Base-by-base conservation (phyloP, 1,139 yeast species). In the Yamadazyma aaseri region DNA sequence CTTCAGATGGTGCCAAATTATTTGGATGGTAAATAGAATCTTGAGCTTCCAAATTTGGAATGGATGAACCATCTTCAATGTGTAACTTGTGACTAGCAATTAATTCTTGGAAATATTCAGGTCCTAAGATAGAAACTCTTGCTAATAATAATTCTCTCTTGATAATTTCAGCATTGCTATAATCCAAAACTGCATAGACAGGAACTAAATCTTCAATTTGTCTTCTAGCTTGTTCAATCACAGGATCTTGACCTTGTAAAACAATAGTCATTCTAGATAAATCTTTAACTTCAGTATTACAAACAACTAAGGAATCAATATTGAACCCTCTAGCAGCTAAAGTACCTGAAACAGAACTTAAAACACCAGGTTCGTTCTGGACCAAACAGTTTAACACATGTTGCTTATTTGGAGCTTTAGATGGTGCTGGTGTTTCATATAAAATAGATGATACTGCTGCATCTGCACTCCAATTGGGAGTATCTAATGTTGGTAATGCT, bases 141-240 rank as follows among this genome's bases (percentile, higher is more conserved):
- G 96, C 96, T 53, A 92, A 71, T 40, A 92, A 72, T 51, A 92
- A 73, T 65, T 92, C 98, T 60, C 98, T 79, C 60, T 81, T 79
- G 57, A 92, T 89, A 51, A 90, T 85, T 54, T 90, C 89, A 21
- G 96, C 81, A 54, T 86, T 79, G 38, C 96, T 76, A 67, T 92
- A 92, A 65, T 92, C 97, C 58, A 92, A 73, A 26, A 92, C 98
- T 6, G 98, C 98, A 70, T 95, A 92, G 25, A 92, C 97, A 5
- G 98, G 98, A 17, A 92, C 98, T 57, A 92, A 75, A 54, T 92
- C 97, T 66, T 92, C 98, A 46, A 92, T 85, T 63, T 92, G 98
- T 60, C 97, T 81, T 60, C 98, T 79, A n/a, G 97, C 97, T 69
- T 92, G 98, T 62, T 92, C 98, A 50, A 92, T 84, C 39, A 92